phyloP scores from a whole-genome alignment of 2,329 filamentous ascomycete species.

The Trichoderma sp. region DNA sequence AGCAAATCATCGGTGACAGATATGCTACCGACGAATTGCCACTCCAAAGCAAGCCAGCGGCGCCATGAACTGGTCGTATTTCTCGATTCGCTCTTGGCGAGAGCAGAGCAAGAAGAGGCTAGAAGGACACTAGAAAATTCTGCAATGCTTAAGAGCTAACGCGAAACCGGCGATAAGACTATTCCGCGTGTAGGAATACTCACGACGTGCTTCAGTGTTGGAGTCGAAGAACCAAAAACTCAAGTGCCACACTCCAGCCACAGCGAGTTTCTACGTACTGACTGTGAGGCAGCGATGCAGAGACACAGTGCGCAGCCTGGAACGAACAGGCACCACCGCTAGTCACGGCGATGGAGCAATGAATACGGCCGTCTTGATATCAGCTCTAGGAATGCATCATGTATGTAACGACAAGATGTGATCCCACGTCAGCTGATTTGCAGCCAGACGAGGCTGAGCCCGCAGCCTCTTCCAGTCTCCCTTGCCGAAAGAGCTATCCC shows the following conservation, averaged over 20 bases:
- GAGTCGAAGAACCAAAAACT: neutral
- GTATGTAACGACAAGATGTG: neutral
- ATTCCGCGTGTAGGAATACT: neutral
- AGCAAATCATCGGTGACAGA: neutral
- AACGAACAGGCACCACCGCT: neutral
- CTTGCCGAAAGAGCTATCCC: neutral
- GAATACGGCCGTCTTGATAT: neutral
- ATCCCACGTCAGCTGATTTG: conserved; percentile 21
- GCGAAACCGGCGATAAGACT: neutral
- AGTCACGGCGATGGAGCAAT: neutral
- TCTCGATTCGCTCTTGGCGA: neutral
- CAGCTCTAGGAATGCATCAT: neutral
- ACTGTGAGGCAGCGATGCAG: neutral
- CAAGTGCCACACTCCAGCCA: conserved; percentile 8
- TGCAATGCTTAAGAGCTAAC: neutral
- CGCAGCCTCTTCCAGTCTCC: conserved; percentile 10
- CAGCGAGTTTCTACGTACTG: neutral
- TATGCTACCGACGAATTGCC: neutral
- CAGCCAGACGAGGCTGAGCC: conserved; percentile 19
- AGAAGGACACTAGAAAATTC: conserved; percentile 19
- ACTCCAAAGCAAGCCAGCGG: neutral
- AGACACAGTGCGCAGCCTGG: conserved; percentile 5
- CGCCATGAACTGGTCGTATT: neutral
- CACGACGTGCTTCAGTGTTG: neutral
- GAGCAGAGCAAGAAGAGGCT: neutral